Evolutionary conservation across 2,329 filamentous ascomycete species (phyloP).

Genomic region (Pseudocercospora fuligena): DNA sequence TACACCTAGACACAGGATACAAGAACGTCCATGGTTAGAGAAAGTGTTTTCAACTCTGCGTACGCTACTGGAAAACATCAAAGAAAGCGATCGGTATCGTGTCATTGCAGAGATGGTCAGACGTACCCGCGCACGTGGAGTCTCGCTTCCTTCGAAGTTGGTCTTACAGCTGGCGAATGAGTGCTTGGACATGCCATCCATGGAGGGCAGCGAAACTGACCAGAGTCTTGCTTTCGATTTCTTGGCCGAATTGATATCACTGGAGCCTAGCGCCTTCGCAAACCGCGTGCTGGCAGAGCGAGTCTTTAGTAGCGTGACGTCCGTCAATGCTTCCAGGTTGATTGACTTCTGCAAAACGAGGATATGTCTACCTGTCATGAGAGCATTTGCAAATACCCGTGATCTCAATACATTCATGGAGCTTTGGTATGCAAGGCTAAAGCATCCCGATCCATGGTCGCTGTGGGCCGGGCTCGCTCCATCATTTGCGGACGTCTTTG

Average conservation of each 20-base stretch:
- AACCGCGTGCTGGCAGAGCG: conserved; percentile 17
- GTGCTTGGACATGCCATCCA: not conserved
- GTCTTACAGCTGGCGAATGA: conserved; percentile 25
- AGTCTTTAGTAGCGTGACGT: conserved; percentile 10
- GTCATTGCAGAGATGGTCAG: conserved; percentile 34
- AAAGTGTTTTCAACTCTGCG: conserved; percentile 44
- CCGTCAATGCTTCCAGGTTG: no score
- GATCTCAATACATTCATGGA: conserved; percentile 36
- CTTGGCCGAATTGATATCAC: conserved; percentile 49
- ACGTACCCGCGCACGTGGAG: conserved; percentile 23
- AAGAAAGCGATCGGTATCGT: conserved; percentile 33
- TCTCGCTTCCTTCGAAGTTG: conserved; percentile 26
- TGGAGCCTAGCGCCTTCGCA: conserved; percentile 55
- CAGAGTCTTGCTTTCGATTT: conserved; percentile 41
- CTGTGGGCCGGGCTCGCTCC: conserved; percentile 33
- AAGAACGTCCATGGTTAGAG: conserved; percentile 53
- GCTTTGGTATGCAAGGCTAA: conserved; percentile 38
- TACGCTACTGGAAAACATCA: conserved; percentile 35
- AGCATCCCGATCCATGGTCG: not conserved
- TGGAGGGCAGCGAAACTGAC: not conserved
- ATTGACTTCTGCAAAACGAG: not conserved
- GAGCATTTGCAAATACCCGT: conserved; percentile 37
- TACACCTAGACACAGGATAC: conserved; percentile 46
- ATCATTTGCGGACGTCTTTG: conserved; percentile 29
- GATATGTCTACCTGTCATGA: conserved; percentile 39